phyloP scores from a whole-genome alignment of 805 yeast species.

The Blastobotrys mokoenaii region DNA sequence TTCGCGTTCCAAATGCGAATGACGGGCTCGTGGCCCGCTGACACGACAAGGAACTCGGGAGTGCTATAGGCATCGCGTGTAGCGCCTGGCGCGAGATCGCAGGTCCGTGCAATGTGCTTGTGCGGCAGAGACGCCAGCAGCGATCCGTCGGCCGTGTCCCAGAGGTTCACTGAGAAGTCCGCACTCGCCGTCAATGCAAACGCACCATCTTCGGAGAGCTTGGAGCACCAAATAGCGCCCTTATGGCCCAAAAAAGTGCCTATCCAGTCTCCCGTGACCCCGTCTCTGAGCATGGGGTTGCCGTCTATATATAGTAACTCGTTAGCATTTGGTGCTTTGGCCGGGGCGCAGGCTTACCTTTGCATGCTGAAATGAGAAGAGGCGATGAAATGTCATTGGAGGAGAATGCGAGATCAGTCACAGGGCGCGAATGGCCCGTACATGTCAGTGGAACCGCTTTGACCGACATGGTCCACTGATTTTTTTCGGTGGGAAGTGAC shows the following conservation, averaged over 20 bases:
- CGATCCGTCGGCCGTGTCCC: conserved; percentile 18
- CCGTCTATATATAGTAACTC: conserved; percentile 21
- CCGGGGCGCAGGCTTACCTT: conserved; percentile 18
- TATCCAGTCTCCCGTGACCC: conserved; percentile 30
- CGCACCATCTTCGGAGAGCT: conserved; percentile 18
- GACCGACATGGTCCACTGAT: no score
- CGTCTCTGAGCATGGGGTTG: conserved; percentile 28
- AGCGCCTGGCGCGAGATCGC: conserved; percentile 13
- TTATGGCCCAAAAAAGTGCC: conserved; percentile 30
- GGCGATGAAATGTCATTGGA: conserved; percentile 10
- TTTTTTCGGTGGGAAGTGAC: no score
- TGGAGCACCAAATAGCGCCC: conserved; percentile 29
- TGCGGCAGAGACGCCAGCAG: conserved; percentile 14
- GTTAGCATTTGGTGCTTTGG: not conserved
- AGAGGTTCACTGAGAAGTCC: conserved; percentile 25
- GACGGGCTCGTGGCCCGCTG: conserved; percentile 24
- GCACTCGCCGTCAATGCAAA: conserved; percentile 27
- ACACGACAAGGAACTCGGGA: conserved; percentile 9
- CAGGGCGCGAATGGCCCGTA: conserved; percentile 31
- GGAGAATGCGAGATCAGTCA: conserved; percentile 26
- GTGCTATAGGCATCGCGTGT: not conserved
- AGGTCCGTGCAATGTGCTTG: conserved; percentile 19
- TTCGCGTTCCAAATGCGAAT: conserved; percentile 21
- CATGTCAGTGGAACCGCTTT: conserved; percentile 27
- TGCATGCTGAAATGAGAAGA: conserved; percentile 27